These are phyloP conservation scores for Paracoccidioides lutzii DNA, from an alignment of 2,329 filamentous ascomycete species.

Conservation along the genomic window DNA sequence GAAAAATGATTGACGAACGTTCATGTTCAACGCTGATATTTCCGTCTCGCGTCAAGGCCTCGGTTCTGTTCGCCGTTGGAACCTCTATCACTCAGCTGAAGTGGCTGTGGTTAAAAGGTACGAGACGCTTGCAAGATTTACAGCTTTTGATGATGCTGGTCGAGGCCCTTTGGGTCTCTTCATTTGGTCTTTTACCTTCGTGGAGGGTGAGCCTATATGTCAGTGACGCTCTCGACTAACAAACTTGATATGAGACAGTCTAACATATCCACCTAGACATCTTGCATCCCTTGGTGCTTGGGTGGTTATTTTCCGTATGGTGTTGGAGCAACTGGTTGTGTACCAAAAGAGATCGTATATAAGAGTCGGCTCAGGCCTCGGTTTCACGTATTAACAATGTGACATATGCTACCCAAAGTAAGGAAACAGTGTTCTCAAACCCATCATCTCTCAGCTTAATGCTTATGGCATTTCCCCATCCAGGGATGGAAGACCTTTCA, in stretches of 20 bases:
- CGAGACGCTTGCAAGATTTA: conserved; percentile 14
- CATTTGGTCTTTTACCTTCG: neutral
- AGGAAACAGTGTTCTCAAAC: neutral
- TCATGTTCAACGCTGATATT: conserved; percentile 20
- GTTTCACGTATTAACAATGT: neutral
- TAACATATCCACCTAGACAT: neutral
- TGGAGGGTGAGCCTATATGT: neutral
- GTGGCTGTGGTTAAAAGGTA: conserved; percentile 19
- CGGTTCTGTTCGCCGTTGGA: conserved; percentile 20
- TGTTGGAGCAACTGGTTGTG: neutral
- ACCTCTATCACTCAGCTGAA: conserved; percentile 26
- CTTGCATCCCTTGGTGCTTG: neutral
- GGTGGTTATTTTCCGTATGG: neutral
- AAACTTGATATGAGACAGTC: neutral
- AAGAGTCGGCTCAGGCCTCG: neutral
- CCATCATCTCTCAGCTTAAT: neutral
- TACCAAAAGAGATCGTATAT: neutral
- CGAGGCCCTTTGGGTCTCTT: conserved; percentile 17
- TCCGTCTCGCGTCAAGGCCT: conserved; percentile 21
- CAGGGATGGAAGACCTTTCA: neutral
- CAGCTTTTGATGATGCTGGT: conserved; percentile 20
- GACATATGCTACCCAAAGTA: neutral
- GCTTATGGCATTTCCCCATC: neutral
- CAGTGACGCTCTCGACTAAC: neutral
- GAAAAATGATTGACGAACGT: neutral